Base-by-base conservation (phyloP, 176 grass and related monocot genomes). In the sorghum (Sorghum bicolor) region DNA sequence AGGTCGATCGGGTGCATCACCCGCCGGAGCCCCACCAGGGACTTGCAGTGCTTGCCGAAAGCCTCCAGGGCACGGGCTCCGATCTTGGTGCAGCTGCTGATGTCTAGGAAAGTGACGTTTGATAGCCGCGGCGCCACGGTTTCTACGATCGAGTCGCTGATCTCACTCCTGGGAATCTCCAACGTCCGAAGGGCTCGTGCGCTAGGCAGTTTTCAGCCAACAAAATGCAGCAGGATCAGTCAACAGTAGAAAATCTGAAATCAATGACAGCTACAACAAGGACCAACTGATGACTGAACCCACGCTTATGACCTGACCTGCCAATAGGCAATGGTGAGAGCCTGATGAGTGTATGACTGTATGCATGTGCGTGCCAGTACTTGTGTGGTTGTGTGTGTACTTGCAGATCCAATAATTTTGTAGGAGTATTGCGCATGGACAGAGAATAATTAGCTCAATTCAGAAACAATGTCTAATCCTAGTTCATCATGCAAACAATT, bases 61-160 rank as follows among this genome's bases (percentile, higher is more conserved):
- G 97, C 93, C 90, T 92, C 93, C 25, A 99, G 80, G n/a, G 89
- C 91, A 11, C 88, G 89, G 1, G 97, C 86, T 0, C 89, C 87
- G 28, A 99, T 91, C 84, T 96, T 99, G 37, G 80, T 92, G 82
- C 97, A 99, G 86, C 92, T 92, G 78, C 97, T 99, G 30, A 99
- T 36, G 67, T 99, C 97, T 14, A 99, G 83, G 87, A 94, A 96
- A 0, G 97, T 99, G 4, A 99, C 82, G 72, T 87, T 83, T 2
- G 89, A 78, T 2, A 99, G 74, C 31, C 83, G 69, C 10, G 93
- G 93, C 15, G 93, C 93, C 2, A 94, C 83, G 10, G 65, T 69
- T 37, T 99, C 97, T 48, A 92, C 93, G 15, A 91, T 82, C 19
- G 87, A 81, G 76, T 99, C 91, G 30, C 89, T 99, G 85, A 99